Evolutionary conservation across 495 filamentous ascomycete species (phyloP), one percentile per base, ranked within the genome.

Genomic region (Melanomma pulvis-pyrius): DNA sequence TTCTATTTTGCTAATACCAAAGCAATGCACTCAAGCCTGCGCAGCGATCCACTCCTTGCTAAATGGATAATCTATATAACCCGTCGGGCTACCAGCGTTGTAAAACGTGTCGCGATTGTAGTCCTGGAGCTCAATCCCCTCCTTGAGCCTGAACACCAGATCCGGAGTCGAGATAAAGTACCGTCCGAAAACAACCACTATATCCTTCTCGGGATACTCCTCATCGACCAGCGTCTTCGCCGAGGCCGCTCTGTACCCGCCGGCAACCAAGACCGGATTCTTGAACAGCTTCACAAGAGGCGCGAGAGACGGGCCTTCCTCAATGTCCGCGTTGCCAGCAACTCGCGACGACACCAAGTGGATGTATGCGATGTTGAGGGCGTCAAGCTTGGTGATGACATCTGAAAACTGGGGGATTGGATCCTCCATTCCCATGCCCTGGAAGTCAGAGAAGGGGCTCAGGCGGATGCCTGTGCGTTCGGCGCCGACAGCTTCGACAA

Each of bases 101-200:
- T 92, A 92, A 70, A 92, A 91, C 0, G 78, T 81, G 0, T 76
- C 70, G 3, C 85, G 74, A 57, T 91, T 71, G 72, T 89, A 91
- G 24, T 74, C 73, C 25, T 73, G 78, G 39, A 92, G 75, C 28
- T 75, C 71, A 44, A 91, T 78, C 0, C 82, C 83, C 50, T 87
- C 71, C 74, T 81, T 74, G 11, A 92, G 59, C 58, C 85, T 79
- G 70, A 85, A 90, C 1, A 83, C 79, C 69, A 94, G 71, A 74
- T 93, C 90, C 1, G 90, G 90, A 59, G 84, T 93, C 60, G 87
- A 79, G 59, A 89, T 88, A 67, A 86, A 93, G 36, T 78, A 81
- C 41, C 87, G 73, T 21, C 89, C 89, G 75, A 89, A 89, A 0
- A 80, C 82, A 46, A 77, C 65, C 0, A 71, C 67, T 12, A 79